Evolutionary conservation across 1,284 basidiomycete genomes (phyloP), one percentile per base, ranked within the genome.

Genomic region (Cryptococcus sp.): DNA sequence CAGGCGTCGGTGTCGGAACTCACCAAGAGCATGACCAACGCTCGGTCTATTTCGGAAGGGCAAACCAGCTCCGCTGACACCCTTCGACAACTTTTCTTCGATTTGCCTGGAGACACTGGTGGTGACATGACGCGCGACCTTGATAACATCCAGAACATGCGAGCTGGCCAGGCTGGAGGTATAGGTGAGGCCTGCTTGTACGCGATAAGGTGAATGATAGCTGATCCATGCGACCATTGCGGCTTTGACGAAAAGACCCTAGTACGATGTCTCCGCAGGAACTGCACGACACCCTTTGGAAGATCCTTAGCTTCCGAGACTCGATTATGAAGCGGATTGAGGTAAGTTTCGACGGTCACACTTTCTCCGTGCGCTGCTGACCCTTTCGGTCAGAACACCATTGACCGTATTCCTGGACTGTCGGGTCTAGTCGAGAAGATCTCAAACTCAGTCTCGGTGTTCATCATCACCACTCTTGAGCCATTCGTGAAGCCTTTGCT

Each of bases 201-300:
- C 2, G 30, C 13, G 10, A 8, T 35, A 8, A 35, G 2, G 13
- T 8, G 10, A 35, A 8, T 35, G 30, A 35, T 13, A 5, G 8
- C 7, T 35, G 30, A 8, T 35, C 30, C n/a, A n/a, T n/a, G n/a
- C n/a, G n/a, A n/a, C 10, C 30, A 35, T 35, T 8, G 30, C 30
- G 30, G 2, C 30, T 8, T 35, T 8, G 30, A 35, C 30, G 3
- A 35, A 13, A 8, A 35, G 81, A 82, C 50, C 89, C 88, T 0
- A 84, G 88, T 63, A 85, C 88, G 46, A 91, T 96, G 91, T 86
- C 80, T 55, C 92, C 93, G 1, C 90, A 94, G 75, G 92, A 96
- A 77, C 72, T 95, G 60, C 89, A 94, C 77, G 56, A 51, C 3
- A 85, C 86, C 3, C 78, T 95, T 16, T 95, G 92, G 92, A 85